Conservation (phyloP, 441 rosid species). For the Syzygium malaccense region DNA sequence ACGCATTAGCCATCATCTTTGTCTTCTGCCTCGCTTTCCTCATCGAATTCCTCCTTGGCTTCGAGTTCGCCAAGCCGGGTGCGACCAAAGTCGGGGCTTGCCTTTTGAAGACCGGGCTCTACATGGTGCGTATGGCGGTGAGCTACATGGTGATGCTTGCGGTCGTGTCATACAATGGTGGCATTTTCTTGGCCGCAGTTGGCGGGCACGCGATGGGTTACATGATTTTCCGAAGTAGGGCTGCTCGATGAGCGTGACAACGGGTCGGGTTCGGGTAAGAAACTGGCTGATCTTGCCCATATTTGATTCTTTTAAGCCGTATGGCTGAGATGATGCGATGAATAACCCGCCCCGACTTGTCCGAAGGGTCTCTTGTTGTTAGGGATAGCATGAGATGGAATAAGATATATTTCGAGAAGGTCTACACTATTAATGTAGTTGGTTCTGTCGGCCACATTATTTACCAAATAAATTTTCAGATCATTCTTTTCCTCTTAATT, state of each 20-base stretch:
- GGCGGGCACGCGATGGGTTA: slow-evolving; percentile 43
- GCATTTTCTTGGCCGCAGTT: slow-evolving; percentile 42
- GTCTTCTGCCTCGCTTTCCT: slow-evolving; percentile 52
- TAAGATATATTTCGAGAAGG: neutral
- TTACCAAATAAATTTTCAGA: neutral
- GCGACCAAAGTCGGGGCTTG: slow-evolving; percentile 32
- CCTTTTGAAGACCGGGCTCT: slow-evolving; percentile 28
- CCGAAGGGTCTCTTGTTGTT: neutral
- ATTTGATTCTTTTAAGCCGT: too few relatives aligned
- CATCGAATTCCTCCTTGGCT: slow-evolving; percentile 42
- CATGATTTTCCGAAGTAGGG: slow-evolving; percentile 31
- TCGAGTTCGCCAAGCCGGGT: slow-evolving; percentile 24
- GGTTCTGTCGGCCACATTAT: neutral
- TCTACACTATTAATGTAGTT: neutral
- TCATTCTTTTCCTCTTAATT: neutral
- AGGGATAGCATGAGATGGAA: too few relatives aligned
- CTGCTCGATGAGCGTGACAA: slow-evolving; percentile 10
- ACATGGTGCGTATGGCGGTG: slow-evolving; percentile 27
- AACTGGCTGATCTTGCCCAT: slow-evolving; percentile 16
- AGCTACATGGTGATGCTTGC: slow-evolving; percentile 53
- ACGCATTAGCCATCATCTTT: slow-evolving; percentile 48
- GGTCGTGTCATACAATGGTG: slow-evolving; percentile 52
- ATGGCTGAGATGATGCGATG: too few relatives aligned
- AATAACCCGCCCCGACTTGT: neutral
- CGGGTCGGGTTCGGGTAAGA: neutral